phyloP scores from a whole-genome alignment of 805 yeast species.

The Suhomyces sp. region DNA sequence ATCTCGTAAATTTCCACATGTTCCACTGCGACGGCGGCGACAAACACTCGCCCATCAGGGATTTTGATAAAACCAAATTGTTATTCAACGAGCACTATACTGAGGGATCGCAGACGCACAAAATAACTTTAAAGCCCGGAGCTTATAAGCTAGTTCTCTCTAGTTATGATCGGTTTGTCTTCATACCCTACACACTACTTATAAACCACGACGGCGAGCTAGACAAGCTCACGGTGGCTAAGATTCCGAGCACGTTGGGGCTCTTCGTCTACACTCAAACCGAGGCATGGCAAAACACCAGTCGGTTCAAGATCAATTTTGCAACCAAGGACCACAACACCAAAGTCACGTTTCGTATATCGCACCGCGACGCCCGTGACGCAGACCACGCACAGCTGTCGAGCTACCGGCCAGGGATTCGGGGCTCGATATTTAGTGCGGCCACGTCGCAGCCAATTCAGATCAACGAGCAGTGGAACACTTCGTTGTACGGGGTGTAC shows the following conservation, averaged over 20 bases:
- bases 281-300: conserved; percentile 40
- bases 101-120: conserved; percentile 30
- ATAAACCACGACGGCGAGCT: conserved; percentile 19
- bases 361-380: conserved; percentile 14
- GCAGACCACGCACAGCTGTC: conserved; percentile 9
- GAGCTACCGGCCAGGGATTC: conserved; percentile 44
- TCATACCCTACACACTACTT: conserved; percentile 29
- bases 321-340: conserved; percentile 17
- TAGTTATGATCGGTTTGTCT: conserved; percentile 34
- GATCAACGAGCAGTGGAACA: conserved; percentile 39
- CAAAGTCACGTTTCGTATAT: conserved; percentile 24
- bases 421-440: conserved; percentile 43
- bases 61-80: conserved; percentile 19
- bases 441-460: conserved; percentile 26
- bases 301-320: conserved; percentile 36
- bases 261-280: conserved; percentile 23
- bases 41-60: conserved; percentile 17
- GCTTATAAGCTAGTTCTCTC: conserved; percentile 48
- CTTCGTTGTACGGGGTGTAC: conserved; percentile 44
- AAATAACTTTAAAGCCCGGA: conserved; percentile 28
- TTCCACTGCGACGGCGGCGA: conserved; percentile 36
- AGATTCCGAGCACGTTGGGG: conserved; percentile 31
- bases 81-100: conserved; percentile 32
- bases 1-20: conserved; percentile 39
- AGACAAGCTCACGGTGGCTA: conserved; percentile 8